Base-by-base conservation (phyloP, 495 filamentous ascomycete genomes). In the Penicillium maclennaniae region DNA sequence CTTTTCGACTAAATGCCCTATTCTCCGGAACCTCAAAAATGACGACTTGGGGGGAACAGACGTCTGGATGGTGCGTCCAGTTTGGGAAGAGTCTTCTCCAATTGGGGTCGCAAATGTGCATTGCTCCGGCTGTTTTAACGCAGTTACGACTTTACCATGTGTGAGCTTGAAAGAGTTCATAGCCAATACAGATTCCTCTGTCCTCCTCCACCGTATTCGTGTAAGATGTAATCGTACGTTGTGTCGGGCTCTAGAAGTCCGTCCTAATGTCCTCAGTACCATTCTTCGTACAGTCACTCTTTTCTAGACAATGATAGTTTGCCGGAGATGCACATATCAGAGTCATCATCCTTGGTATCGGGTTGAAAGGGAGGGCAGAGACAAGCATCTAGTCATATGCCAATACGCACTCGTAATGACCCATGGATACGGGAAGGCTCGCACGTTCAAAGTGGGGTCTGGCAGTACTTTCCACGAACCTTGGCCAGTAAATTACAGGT, bases 1-100 rank as follows among this genome's bases (percentile, higher is more conserved):
- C 91, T 99, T 54, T 97, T 97, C 87, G 92, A 97, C 81, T 97
- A 78, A 74, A 62, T 62, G 61, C 62, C 42, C 62, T 62, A 51
- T 31, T 52, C 51, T 15, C 44, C 26, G 48, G 54, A 52, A 39
- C 20, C 51, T 60, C 60, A 52, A 68, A 67, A 69, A 66, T 54
- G 51, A 58, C 52, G 51, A 59, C 49, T 58, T 61, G 67, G 68
- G 53, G 53, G 68, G 70, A 61, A 55, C 60, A 68, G 69, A 66
- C 49, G 58, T 71, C 69, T 71, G 67, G 64, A 60, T 60, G 59
- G 68, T 62, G 50, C 60, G 39, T 62, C 56, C 69, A 64, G 61
- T 63, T 59, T 63, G 64, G 66, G 59, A 63, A 61, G 51, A 45
- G 58, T 56, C 56, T 56, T 65, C 58, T 50, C 60, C 68, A 51